Evolutionary conservation across 768 basidiomycete genomes (phyloP), one percentile per base, ranked within the genome.

Genomic region (Amanita rubescens): DNA sequence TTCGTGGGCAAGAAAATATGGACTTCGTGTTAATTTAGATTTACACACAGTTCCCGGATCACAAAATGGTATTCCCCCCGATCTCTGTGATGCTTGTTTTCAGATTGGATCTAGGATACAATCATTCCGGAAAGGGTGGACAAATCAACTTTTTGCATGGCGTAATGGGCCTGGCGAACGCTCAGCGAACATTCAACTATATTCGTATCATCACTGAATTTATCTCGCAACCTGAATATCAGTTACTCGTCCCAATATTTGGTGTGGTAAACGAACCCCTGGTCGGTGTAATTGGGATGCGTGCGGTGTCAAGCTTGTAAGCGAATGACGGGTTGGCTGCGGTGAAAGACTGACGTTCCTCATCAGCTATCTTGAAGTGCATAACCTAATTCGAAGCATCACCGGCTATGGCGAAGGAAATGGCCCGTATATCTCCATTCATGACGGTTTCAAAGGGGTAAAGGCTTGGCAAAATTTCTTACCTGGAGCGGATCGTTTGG

Each of bases 1-100:
- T 37, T 75, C 73, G 3, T 95, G 91, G 92, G 84, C 82, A 14
- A 75, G 90, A 45, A 94, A 94, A 67, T 94, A 94, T 64, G 91
- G 91, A 1, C 60, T 94, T 17, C 77, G 91, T 30, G 80, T 94
- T 51, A 80, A 81, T 61, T 70, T 94, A 11, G 93, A 94, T 69
- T 68, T 91, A 33, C 88, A 90, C 64, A 76, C 87, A 5, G 72
- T 85, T 22, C 90, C 91, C 27, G 91, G 90, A 37, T 81, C 80
- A 46, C 88, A 90, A 61, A 89, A 88, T 63, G 88, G 85, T 69
- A 24, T 17, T 47, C n/a, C n/a, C 7, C 9, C 17, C 38, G n/a
- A n/a, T 15, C 38, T 39, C 37, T 46, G 25, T 30, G 8, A 30
- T 44, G 42, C 41, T n/a, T n/a, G n/a, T n/a, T n/a, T n/a, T n/a